Conservation (phyloP, 139 green algal species). For the Chlorella ohadii region DNA sequence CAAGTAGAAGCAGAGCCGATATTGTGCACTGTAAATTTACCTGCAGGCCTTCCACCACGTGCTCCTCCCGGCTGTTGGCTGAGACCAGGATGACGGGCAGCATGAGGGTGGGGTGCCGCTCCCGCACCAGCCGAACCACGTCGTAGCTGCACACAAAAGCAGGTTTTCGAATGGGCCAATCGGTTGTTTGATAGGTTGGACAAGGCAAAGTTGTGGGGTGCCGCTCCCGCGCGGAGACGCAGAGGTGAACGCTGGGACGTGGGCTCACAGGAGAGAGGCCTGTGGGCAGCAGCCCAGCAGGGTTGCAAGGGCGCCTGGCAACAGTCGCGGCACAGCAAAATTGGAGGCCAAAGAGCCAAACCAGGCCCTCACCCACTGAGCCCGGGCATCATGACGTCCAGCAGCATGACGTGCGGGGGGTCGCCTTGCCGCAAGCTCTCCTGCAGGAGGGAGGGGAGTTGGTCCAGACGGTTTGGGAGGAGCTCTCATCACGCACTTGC, state of each 20-base stretch:
- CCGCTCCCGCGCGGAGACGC: too few species aligned
- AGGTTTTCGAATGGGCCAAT: too few species aligned
- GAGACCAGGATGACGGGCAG: conserved; percentile 80
- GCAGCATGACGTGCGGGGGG: conserved; percentile 72
- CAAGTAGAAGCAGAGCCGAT: not conserved
- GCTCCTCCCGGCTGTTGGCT: conserved; percentile 73
- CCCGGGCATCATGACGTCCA: conserved; percentile 85
- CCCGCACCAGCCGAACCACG: conserved; percentile 35
- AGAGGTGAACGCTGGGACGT: too few species aligned
- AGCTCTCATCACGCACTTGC: too few species aligned
- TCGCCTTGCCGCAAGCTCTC: not conserved
- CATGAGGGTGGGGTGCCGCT: conserved; percentile 60
- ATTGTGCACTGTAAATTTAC: not conserved
- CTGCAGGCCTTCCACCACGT: conserved; percentile 73
- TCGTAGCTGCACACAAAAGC: conserved; percentile 33
- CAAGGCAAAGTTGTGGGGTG: too few species aligned
- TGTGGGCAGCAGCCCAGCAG: too few species aligned
- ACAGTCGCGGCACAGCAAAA: too few species aligned
- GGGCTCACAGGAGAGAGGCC: too few species aligned
- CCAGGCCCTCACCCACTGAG: conserved; percentile 83
- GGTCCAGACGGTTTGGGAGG: too few species aligned
- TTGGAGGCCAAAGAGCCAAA: too few species aligned
- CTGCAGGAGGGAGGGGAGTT: conserved; percentile 1
- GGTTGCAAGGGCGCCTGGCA: too few species aligned
- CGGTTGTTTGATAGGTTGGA: too few species aligned